These are phyloP conservation scores for Breynia disticha DNA, from an alignment of 441 rosid genomes.

Conservation along the genomic window DNA sequence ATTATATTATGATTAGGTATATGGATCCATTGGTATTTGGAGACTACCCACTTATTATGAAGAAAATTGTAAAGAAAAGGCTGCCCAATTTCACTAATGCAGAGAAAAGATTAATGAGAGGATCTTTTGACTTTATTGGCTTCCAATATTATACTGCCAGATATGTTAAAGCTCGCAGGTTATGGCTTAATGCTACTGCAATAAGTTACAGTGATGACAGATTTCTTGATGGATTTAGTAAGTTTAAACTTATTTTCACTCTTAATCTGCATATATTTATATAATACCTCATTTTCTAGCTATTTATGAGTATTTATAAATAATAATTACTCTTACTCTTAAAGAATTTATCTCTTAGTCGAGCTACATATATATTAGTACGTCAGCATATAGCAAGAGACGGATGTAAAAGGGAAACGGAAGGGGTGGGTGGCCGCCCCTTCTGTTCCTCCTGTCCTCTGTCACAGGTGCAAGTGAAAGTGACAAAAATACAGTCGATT, in stretches of 20 bases:
- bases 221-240: neutral
- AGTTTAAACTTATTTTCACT: neutral
- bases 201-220: neutral
- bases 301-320: too few species aligned
- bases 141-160: conserved; percentile 4
- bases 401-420: too few species aligned
- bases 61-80: conserved; percentile 16
- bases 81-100: conserved; percentile 17
- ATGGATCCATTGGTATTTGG: conserved; percentile 20
- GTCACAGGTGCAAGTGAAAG: too few species aligned
- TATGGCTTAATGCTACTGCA: neutral
- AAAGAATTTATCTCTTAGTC: too few species aligned
- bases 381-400: too few species aligned
- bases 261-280: neutral
- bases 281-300: too few species aligned
- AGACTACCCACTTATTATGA: conserved; percentile 20
- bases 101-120: conserved; percentile 15
- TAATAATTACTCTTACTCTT: too few species aligned
- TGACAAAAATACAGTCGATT: too few species aligned
- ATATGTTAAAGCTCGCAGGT: neutral
- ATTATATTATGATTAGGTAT: neutral
- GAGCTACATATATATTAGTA: too few species aligned
- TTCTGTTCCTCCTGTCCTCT: too few species aligned
- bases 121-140: conserved; percentile 19
- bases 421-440: too few species aligned